Conservation (phyloP, 495 filamentous ascomycete genomes). For the Aspergillus bertholletiae region DNA sequence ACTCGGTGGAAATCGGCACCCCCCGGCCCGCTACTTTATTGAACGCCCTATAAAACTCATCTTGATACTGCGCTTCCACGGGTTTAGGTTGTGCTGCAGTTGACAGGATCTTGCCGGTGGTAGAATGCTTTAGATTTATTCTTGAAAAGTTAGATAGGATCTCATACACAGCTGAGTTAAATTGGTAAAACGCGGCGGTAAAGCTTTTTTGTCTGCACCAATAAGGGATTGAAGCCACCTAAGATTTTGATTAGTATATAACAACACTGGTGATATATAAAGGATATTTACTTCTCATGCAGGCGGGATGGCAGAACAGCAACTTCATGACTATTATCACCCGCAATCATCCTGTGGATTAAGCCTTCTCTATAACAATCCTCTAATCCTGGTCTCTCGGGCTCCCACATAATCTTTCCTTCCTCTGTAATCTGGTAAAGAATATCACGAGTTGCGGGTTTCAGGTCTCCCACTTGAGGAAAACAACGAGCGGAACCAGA, state of each 20-base stretch:
- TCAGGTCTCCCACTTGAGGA: background rate
- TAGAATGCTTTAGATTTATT: background rate
- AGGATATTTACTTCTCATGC: constrained; percentile 15
- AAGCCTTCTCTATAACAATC: constrained; percentile 8
- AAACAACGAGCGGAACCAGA: too few species aligned
- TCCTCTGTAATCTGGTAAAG: constrained; percentile 6
- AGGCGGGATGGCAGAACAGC: constrained; percentile 14
- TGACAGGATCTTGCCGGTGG: constrained; percentile 11
- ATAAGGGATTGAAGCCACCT: constrained; percentile 10
- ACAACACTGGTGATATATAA: constrained; percentile 5
- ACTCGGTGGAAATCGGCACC: constrained; percentile 18
- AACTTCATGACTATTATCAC: constrained; percentile 4
- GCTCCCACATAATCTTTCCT: constrained; percentile 8
- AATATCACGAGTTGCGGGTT: constrained; percentile 1
- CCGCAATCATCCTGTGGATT: constrained; percentile 4
- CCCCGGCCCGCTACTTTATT: constrained; percentile 14
- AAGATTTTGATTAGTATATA: constrained; percentile 10
- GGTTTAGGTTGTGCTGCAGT: constrained; percentile 10
- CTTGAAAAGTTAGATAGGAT: constrained; percentile 5
- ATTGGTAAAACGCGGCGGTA: background rate
- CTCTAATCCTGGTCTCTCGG: background rate
- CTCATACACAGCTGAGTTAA: background rate
- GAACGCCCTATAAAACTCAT: constrained; percentile 19
- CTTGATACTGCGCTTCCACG: constrained; percentile 22
- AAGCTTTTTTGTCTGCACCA: background rate